These are phyloP conservation scores for Podospora pseudocomata DNA, from an alignment of 495 filamentous ascomycete species.

Conservation along the genomic window DNA sequence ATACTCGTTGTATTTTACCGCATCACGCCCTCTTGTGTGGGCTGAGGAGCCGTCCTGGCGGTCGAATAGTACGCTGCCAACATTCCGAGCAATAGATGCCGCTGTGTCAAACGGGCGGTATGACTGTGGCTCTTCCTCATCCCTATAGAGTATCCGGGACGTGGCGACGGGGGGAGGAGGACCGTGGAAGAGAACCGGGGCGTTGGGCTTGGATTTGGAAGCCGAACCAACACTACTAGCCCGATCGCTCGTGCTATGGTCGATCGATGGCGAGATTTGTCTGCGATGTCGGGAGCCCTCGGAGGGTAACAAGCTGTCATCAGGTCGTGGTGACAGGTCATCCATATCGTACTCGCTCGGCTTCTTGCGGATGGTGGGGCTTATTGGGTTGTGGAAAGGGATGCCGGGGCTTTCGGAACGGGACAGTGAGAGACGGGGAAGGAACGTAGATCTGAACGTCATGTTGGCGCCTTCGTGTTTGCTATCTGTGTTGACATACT, in stretches of 20 bases:
- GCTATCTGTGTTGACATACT: neutral
- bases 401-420: conserved; percentile 26
- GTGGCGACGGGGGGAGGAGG: conserved; percentile 35
- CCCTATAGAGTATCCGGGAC: conserved; percentile 29
- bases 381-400: conserved; percentile 26
- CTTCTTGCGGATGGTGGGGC: conserved; percentile 29
- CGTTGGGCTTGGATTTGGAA: conserved; percentile 22
- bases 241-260: conserved; percentile 17
- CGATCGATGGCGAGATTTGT: neutral
- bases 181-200: conserved; percentile 30
- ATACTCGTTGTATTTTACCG: conserved; percentile 18
- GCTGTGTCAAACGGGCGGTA: conserved; percentile 5
- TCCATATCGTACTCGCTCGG: conserved; percentile 42
- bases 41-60: conserved; percentile 12
- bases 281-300: conserved; percentile 6
- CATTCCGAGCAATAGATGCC: conserved; percentile 24
- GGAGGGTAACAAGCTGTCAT: conserved; percentile 32
- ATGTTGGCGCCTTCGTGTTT: conserved; percentile 9
- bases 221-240: conserved; percentile 21
- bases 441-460: conserved; percentile 26
- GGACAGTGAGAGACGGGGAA: conserved; percentile 29
- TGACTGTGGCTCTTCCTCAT: conserved; percentile 28
- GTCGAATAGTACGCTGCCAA: conserved; percentile 36
- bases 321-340: conserved; percentile 42
- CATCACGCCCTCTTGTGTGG: conserved; percentile 2